Evolutionary conservation across 164 flowering plant genomes (phyloP).

Genomic region (Sedum album): DNA sequence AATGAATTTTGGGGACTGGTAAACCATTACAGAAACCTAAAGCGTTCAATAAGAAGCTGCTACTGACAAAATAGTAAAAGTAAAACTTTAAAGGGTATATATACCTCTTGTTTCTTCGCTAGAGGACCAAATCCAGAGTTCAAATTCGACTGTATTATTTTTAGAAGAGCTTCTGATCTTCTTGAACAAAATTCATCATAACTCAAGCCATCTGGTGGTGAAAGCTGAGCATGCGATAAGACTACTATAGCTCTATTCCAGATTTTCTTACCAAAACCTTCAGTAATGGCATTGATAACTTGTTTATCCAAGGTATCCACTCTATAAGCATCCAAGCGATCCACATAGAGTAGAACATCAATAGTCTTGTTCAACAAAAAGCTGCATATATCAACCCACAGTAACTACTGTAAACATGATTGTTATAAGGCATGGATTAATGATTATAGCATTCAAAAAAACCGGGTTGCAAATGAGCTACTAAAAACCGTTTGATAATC

Average conservation of each 20-base stretch:
- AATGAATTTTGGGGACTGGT: no score
- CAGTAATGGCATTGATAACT: conserved; percentile 71
- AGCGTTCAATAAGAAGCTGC: no score
- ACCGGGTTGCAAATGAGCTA: background rate
- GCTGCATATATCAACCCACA: conserved; percentile 29
- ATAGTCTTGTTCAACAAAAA: conserved; percentile 89
- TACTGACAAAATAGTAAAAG: background rate
- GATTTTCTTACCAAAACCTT: conserved; percentile 75
- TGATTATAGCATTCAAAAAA: no score
- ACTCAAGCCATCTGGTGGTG: conserved; percentile 83
- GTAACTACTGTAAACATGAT: background rate
- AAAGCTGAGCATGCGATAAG: conserved; percentile 89
- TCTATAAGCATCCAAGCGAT: conserved; percentile 88
- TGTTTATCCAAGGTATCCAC: conserved; percentile 91
- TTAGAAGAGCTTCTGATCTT: conserved; percentile 79
- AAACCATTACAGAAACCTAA: no score
- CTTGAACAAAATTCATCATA: conserved; percentile 66
- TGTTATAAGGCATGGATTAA: background rate
- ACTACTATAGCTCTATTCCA: conserved; percentile 78
- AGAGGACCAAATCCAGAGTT: conserved; percentile 34
- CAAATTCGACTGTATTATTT: conserved; percentile 33
- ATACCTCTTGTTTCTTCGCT: conserved; percentile 27
- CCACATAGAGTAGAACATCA: conserved; percentile 89
- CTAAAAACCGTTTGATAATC: conserved; percentile 69
- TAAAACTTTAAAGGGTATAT: background rate